These are phyloP conservation scores for Pholiota molesta DNA, from an alignment of 768 basidiomycete genomes.

Conservation along the genomic window DNA sequence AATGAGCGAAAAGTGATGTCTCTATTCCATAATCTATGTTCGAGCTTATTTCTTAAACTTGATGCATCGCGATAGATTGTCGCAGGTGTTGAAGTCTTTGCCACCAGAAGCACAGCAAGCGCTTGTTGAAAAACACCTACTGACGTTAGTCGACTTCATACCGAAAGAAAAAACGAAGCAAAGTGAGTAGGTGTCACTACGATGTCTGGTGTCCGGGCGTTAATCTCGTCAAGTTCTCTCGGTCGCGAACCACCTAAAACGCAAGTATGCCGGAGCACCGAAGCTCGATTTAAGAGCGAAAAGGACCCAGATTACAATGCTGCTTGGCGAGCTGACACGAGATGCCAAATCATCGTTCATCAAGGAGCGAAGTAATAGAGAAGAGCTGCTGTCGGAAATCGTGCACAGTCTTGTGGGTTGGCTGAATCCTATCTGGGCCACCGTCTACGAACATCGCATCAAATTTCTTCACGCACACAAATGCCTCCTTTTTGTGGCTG, in stretches of 20 bases:
- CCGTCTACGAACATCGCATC: slow-evolving; percentile 59
- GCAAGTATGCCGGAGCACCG: slow-evolving; percentile 43
- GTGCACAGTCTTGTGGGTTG: slow-evolving; percentile 58
- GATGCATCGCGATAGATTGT: slow-evolving; percentile 42
- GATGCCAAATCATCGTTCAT: slow-evolving; percentile 57
- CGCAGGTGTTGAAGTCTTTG: slow-evolving; percentile 49
- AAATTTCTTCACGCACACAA: slow-evolving; percentile 54
- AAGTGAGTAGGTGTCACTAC: slow-evolving; percentile 26
- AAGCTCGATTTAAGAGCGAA: slow-evolving; percentile 54
- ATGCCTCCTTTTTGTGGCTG: slow-evolving; percentile 56
- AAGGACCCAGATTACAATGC: slow-evolving; percentile 52
- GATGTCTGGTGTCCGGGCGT: not conserved
- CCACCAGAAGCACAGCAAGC: slow-evolving; percentile 53
- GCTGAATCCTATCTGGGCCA: slow-evolving; percentile 66
- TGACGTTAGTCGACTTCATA: slow-evolving; percentile 48
- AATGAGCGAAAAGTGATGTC: not conserved
- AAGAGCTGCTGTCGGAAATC: slow-evolving; percentile 58
- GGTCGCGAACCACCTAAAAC: slow-evolving; percentile 43
- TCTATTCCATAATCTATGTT: not conserved
- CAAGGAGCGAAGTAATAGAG: slow-evolving; percentile 54
- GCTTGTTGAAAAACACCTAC: slow-evolving; percentile 53
- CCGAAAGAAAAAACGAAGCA: slow-evolving; percentile 40
- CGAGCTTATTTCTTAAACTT: not conserved
- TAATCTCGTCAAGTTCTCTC: slow-evolving; percentile 30
- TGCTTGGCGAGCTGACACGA: slow-evolving; percentile 55